These are phyloP conservation scores for Citrus glauca DNA, from an alignment of 345 rosid species.

Conservation along the genomic window DNA sequence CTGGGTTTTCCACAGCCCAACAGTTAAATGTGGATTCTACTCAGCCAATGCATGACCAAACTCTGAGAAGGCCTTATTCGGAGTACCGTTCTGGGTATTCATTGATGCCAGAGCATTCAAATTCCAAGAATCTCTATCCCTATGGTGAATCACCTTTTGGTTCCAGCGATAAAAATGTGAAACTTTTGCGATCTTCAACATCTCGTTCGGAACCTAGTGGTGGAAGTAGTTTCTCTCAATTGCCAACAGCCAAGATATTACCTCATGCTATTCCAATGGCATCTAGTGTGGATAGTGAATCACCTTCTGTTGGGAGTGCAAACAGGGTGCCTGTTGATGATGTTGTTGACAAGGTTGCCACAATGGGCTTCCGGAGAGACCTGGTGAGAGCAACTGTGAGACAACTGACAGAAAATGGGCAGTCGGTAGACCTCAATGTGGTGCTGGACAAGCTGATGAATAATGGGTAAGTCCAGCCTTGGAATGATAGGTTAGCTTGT, in stretches of 20 bases:
- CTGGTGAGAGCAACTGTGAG: constrained; percentile 46
- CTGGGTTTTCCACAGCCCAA: constrained; percentile 10
- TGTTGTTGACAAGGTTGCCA: constrained; percentile 48
- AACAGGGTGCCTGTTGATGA: constrained; percentile 32
- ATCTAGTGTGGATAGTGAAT: constrained; percentile 28
- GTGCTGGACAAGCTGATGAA: constrained; percentile 55
- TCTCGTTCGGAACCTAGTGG: constrained; percentile 9
- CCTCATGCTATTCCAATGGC: constrained; percentile 54
- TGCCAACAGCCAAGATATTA: constrained; percentile 40
- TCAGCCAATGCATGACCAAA: constrained; percentile 20
- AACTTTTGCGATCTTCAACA: neutral
- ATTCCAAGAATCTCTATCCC: constrained; percentile 7
- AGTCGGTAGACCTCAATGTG: constrained; percentile 44
- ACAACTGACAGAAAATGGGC: constrained; percentile 41
- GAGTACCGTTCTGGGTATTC: constrained; percentile 19
- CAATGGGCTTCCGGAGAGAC: constrained; percentile 67
- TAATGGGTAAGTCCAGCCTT: constrained; percentile 10
- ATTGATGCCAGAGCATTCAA: constrained; percentile 5
- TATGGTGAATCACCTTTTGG: constrained; percentile 14
- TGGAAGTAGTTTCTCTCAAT: constrained; percentile 19
- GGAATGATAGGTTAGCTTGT: neutral
- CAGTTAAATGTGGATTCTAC: constrained; percentile 14
- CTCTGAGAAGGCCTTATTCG: constrained; percentile 16
- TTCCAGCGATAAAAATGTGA: constrained; percentile 15
- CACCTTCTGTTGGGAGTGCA: constrained; percentile 19